A percentile compares a stretch with the other conserved stretches of the same genome.
Conservation (phyloP, 345 rosid genomes). For the Arabis hirsuta region DNA sequence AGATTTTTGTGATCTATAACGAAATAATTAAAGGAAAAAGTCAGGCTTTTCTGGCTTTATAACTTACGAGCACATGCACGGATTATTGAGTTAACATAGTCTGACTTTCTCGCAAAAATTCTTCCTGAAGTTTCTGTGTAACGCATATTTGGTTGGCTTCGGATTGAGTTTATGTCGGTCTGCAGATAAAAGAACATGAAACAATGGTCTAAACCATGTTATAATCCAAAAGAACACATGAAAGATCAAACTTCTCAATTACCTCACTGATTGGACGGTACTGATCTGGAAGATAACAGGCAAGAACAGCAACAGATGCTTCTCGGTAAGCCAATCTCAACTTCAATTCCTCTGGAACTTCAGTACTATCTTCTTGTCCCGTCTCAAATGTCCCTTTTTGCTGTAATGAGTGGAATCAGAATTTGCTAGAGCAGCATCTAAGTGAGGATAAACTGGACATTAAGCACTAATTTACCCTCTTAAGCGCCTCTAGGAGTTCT, state of each 20-base stretch:
- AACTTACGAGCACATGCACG: constrained; percentile 94
- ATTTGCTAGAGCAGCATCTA: constrained; percentile 15
- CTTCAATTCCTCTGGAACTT: constrained; percentile 81
- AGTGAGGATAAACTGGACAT: background rate
- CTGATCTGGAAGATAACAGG: constrained; percentile 87
- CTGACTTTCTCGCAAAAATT: constrained; percentile 73
- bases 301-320: constrained; percentile 93
- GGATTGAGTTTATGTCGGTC: constrained; percentile 84
- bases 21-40: background rate
- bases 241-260: background rate
- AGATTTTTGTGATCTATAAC: constrained; percentile 5
- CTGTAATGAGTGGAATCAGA: constrained; percentile 48
- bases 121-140: constrained; percentile 65
- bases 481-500: constrained; percentile 91
- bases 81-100: constrained; percentile 76
- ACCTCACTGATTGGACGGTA: constrained; percentile 76
- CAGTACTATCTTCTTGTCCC: constrained; percentile 89
- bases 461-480: constrained; percentile 60
- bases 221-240: background rate
- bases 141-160: constrained; percentile 77
- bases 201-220: constrained; percentile 25
- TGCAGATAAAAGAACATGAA: constrained; percentile 44
- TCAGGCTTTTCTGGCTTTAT: background rate
- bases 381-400: constrained; percentile 97
- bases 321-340: constrained; percentile 92